Conservation (phyloP, 2,329 filamentous ascomycete genomes). For the Kalmusia sp. region DNA sequence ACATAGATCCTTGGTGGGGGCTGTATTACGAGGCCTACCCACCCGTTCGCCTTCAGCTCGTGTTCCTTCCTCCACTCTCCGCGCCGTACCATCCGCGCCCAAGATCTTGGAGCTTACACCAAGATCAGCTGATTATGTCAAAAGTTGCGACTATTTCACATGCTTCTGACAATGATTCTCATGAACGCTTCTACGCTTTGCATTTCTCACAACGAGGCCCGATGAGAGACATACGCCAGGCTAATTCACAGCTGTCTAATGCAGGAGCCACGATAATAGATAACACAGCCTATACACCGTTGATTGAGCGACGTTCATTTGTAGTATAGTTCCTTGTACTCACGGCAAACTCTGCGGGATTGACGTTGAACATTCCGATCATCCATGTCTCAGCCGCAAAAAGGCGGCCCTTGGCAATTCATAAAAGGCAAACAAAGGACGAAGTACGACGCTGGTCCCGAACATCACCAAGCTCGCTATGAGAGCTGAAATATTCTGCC, state of each 20-base stretch:
- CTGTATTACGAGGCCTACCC: too few species aligned
- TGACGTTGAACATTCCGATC: neutral
- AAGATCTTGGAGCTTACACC: neutral
- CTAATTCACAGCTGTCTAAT: too few species aligned
- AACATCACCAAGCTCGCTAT: neutral
- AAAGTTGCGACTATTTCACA: too few species aligned
- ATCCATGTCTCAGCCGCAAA: slow-evolving; percentile 2
- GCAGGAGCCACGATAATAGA: too few species aligned
- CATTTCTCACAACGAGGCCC: too few species aligned
- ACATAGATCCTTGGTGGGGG: too few species aligned
- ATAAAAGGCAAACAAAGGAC: neutral
- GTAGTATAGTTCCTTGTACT: neutral
- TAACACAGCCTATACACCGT: too few species aligned
- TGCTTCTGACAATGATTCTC: too few species aligned
- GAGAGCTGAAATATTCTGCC: neutral
- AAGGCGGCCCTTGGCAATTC: neutral
- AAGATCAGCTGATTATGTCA: neutral
- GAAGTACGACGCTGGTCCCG: neutral
- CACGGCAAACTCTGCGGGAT: neutral
- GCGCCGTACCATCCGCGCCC: neutral
- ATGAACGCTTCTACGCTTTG: too few species aligned
- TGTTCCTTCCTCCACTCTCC: neutral
- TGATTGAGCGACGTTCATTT: too few species aligned
- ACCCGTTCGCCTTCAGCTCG: neutral
- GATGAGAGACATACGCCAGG: too few species aligned